Evolutionary conservation across 768 basidiomycete species (phyloP).

Genomic region (Panus rudis): DNA sequence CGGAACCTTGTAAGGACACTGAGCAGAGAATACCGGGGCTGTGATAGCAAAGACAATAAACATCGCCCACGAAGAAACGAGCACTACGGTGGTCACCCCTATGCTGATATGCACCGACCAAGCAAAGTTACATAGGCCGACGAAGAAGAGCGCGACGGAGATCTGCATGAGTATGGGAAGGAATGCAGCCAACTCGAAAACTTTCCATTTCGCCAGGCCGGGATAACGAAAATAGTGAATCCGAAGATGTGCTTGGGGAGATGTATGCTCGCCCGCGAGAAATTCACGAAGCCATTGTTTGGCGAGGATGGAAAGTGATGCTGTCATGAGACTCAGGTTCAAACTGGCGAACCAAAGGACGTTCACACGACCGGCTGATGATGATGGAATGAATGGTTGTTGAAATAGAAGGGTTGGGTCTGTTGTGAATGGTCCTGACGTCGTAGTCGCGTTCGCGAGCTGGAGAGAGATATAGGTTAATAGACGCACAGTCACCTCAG

Average conservation of each 20-base stretch:
- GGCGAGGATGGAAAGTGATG: constrained; percentile 17
- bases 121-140: constrained; percentile 3
- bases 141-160: constrained; percentile 1
- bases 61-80: constrained; percentile 1
- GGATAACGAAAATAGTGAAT: background rate
- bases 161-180: constrained; percentile 1
- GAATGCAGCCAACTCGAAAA: constrained; percentile 1
- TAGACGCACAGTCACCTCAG: background rate
- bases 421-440: background rate
- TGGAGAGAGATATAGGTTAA: constrained; percentile 1
- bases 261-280: background rate
- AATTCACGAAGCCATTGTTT: constrained; percentile 19
- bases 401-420: background rate
- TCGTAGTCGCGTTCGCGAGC: background rate
- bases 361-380: constrained; percentile 13
- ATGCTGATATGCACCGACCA: background rate
- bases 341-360: constrained; percentile 17
- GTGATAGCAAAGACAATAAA: background rate
- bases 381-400: background rate
- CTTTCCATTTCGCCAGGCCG: background rate
- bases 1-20: constrained; percentile 1
- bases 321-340: constrained; percentile 14
- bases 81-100: background rate
- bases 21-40: background rate
- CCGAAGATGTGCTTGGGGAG: background rate